A percentile compares a stretch with the other conserved stretches of the same genome.
phyloP scores from a whole-genome alignment of 805 yeast genomes.

The Yarrowia sp. region DNA sequence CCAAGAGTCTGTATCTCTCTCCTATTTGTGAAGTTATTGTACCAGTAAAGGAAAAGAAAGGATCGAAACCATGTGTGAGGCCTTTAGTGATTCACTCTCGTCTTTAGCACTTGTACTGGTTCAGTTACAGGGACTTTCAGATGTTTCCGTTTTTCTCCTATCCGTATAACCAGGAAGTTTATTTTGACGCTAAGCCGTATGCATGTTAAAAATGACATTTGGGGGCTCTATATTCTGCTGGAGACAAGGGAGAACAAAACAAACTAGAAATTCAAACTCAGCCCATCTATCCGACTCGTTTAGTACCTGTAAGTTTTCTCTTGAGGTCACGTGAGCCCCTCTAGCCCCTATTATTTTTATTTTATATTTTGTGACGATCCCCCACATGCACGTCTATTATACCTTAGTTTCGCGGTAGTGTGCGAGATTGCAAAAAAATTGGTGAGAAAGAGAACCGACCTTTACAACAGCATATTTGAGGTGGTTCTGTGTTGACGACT shows the following conservation, averaged over 20 bases:
- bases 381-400: neutral
- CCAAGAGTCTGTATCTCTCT: too few relatives aligned
- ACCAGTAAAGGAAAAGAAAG: too few relatives aligned
- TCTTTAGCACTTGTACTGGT: too few relatives aligned
- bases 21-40: too few relatives aligned
- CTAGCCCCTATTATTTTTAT: neutral
- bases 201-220: neutral
- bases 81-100: too few relatives aligned
- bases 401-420: neutral
- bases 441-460: neutral
- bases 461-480: neutral
- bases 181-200: conserved; percentile 11
- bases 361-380: neutral
- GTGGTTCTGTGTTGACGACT: neutral
- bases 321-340: neutral
- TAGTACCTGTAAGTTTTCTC: too few relatives aligned
- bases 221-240: too few relatives aligned
- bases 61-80: too few relatives aligned
- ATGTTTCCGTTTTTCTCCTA: neutral
- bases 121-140: too few relatives aligned
- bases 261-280: neutral
- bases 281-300: too few relatives aligned
- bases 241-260: neutral
- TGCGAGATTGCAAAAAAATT: neutral
- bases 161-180: neutral